Evolutionary conservation across 805 yeast species (phyloP).

Genomic region (Candida pini): DNA sequence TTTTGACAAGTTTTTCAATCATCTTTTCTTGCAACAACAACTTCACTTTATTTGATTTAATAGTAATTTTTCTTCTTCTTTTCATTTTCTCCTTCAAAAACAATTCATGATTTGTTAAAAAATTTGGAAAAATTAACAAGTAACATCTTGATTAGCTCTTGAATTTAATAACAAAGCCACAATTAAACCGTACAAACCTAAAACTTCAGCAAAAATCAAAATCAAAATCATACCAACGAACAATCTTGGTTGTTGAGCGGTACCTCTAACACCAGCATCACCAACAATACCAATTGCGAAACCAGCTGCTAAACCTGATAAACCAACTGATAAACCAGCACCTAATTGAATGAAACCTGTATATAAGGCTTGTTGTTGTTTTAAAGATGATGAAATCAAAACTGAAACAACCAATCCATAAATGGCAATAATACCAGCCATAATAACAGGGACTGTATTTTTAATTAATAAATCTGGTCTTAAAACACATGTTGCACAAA

Average conservation of each 20-base stretch:
- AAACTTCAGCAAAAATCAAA: slow-evolving; percentile 97
- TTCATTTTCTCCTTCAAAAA: no score
- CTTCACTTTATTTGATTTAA: no score
- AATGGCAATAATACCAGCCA: slow-evolving; percentile 99
- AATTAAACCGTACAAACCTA: slow-evolving; percentile 96
- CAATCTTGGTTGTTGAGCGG: slow-evolving; percentile 96
- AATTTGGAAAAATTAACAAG: slow-evolving; percentile 42
- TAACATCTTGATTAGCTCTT: slow-evolving; percentile 89
- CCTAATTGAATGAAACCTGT: slow-evolving; percentile 98
- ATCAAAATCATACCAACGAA: slow-evolving; percentile 98
- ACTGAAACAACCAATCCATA: slow-evolving; percentile 97
- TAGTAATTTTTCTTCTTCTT: no score
- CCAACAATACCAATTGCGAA: slow-evolving; percentile 99
- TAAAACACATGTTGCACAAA: slow-evolving; percentile 94
- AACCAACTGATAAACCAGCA: slow-evolving; percentile 96
- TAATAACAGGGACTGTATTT: slow-evolving; percentile 93
- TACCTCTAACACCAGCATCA: slow-evolving; percentile 98
- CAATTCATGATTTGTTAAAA: no score
- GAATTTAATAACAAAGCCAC: slow-evolving; percentile 97
- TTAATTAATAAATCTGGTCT: slow-evolving; percentile 95
- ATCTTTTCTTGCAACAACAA: no score
- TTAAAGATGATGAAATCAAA: slow-evolving; percentile 81
- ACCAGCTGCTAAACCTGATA: slow-evolving; percentile 97
- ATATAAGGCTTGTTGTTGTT: slow-evolving; percentile 87
- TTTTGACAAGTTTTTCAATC: no score